Conservation (phyloP, 441 rosid genomes). For the Viola pubescens region DNA sequence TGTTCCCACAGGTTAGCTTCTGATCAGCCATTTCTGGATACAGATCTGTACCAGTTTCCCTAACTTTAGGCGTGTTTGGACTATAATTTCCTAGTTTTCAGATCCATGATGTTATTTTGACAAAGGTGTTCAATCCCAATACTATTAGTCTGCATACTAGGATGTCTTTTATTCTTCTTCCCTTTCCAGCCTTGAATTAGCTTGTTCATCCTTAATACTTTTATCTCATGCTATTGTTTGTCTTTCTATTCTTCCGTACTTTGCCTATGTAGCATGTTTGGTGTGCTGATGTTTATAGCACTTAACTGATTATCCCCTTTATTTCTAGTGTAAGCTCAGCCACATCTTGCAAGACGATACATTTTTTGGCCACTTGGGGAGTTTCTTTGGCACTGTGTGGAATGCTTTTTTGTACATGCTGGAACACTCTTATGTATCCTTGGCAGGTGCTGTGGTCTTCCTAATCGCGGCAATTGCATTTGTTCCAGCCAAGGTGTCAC, state of each 20-base stretch:
- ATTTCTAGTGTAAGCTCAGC: constrained; percentile 79
- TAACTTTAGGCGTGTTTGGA: constrained; percentile 12
- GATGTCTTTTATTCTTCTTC: constrained; percentile 11
- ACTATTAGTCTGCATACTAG: neutral
- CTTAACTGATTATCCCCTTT: constrained; percentile 20
- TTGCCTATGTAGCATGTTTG: neutral
- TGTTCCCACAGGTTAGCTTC: constrained; percentile 82
- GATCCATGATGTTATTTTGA: neutral
- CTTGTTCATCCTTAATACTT: constrained; percentile 2
- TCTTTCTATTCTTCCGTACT: constrained; percentile 1
- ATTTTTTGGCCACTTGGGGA: constrained; percentile 75
- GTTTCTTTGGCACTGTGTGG: constrained; percentile 79
- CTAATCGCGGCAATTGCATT: constrained; percentile 60
- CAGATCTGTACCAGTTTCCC: constrained; percentile 3
- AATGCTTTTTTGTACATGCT: constrained; percentile 52
- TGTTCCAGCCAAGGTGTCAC: constrained; percentile 81
- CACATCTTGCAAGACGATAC: constrained; percentile 84
- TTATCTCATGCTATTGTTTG: constrained; percentile 2
- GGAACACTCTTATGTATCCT: constrained; percentile 74
- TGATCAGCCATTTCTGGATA: constrained; percentile 13
- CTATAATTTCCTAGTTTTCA: neutral
- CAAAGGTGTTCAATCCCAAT: neutral
- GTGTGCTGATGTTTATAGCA: neutral
- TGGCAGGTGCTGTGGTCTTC: constrained; percentile 60
- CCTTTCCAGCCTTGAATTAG: constrained; percentile 2